Base-by-base conservation (phyloP, 176 grass and related monocot genomes). In the Alloteropsis semialata region DNA sequence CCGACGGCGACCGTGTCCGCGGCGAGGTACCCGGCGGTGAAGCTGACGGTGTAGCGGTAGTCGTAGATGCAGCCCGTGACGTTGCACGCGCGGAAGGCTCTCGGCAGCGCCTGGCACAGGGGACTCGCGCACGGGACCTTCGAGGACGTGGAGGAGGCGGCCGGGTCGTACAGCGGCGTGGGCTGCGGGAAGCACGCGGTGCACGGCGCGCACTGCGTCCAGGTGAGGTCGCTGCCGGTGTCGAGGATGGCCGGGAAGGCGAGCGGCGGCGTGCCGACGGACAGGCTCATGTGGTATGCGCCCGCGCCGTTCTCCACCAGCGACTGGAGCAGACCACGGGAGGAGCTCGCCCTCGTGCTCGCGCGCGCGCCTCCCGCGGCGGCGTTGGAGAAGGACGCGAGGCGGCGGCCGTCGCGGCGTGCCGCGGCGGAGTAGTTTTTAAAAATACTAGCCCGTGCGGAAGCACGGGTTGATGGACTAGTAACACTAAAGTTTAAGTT, bases 181-280 rank as follows among this genome's bases (percentile, higher is more conserved):
- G 80, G 74, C 78, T 87, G 87, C 43, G 59, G 0, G 56, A 89
- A 78, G 84, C 92, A 91, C 19, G 39, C 9, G 16, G 54, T 65
- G 76, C 92, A 94, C 0, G 76, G 76, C n/a, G 57, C 41, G 64
- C 89, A 91, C 82, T 91, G 86, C 33, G 86, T 85, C 92, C 92
- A 94, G 29, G 61, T 81, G 63, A 91, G 92, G 64, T 87, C 76
- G 83, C 92, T 94, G 29, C 92, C 89, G 21, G 86, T 89, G 70
- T 87, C 86, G 70, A 84, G 54, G 43, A 89, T 43, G 22, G 67
- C 81, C 0, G 61, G 46, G 81, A 89, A 84, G 29, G 38, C 53
- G 18, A 89, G 56, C 0, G 41, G 62, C 73, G 92, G 87, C 45
- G 86, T 94, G 54, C 92, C 92, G 2, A 94, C 56, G 6, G 87